Conservation (phyloP, 2,329 filamentous ascomycete genomes). For the Coniella lustricola region DNA sequence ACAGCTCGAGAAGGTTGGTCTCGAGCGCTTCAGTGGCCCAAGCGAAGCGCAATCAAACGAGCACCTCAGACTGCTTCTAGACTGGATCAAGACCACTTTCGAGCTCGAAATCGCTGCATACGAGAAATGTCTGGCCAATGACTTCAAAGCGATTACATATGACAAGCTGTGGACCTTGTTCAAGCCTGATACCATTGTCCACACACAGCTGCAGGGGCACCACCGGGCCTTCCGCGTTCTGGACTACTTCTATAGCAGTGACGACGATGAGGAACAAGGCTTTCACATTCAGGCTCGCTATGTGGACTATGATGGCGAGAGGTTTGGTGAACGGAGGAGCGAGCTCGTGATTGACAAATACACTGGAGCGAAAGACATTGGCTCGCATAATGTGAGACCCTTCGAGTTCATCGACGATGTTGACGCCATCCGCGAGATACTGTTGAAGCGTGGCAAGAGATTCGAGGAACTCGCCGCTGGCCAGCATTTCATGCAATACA, state of each 20-base stretch:
- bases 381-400: conserved; percentile 24
- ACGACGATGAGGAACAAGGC: conserved; percentile 17
- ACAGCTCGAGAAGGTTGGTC: conserved; percentile 20
- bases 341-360: conserved; percentile 24
- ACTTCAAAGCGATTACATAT: conserved; percentile 22
- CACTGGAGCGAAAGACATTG: conserved; percentile 21
- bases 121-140: conserved; percentile 20
- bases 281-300: conserved; percentile 22
- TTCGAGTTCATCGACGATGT: conserved; percentile 23
- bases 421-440: conserved; percentile 15
- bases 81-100: conserved; percentile 22
- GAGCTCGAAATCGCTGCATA: conserved; percentile 24
- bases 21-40: conserved; percentile 15
- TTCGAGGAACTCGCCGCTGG: conserved; percentile 27
- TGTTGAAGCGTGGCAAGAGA: conserved; percentile 26
- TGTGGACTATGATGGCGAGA: conserved; percentile 30
- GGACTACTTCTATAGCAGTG: conserved; percentile 24
- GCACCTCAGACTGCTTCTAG: conserved; percentile 21
- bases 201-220: conserved; percentile 20
- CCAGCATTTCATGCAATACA: conserved; percentile 28
- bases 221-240: conserved; percentile 25
- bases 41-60: conserved; percentile 20
- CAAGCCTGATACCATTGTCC: conserved; percentile 22
- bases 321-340: conserved; percentile 22
- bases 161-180: conserved; percentile 26